Conservation (phyloP, 2,329 filamentous ascomycete species). For the Myriosclerotinia curreyana region DNA sequence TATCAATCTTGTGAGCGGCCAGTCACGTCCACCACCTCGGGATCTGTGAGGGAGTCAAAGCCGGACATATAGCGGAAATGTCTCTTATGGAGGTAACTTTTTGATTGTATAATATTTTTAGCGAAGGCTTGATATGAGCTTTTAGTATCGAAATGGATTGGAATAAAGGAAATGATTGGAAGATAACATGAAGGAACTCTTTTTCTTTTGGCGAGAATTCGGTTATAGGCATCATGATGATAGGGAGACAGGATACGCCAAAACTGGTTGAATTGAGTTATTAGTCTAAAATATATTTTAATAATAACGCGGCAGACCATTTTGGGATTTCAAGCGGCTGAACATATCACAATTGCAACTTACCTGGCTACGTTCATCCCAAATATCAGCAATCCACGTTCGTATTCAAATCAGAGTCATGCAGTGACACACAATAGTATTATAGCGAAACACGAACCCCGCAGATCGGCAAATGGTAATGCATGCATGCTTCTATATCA, state of each 20-base stretch:
- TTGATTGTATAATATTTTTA: constrained; percentile 1
- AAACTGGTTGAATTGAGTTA: background rate
- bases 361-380: too few species aligned
- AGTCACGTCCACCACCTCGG: background rate
- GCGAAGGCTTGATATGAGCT: background rate
- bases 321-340: background rate
- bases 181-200: background rate
- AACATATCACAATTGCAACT: too few species aligned
- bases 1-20: constrained; percentile 51
- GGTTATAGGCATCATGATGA: constrained; percentile 2
- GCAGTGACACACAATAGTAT: too few species aligned
- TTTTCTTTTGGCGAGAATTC: background rate
- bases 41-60: background rate
- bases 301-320: background rate
- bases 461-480: too few species aligned
- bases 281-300: background rate
- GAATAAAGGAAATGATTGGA: background rate
- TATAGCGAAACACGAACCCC: too few species aligned
- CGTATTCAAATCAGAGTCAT: too few species aligned
- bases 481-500: too few species aligned
- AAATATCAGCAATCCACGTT: too few species aligned
- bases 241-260: background rate
- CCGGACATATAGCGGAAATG: background rate
- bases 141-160: background rate
- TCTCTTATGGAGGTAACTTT: too few species aligned